phyloP scores from a whole-genome alignment of 1,139 yeast species.

The Debaryomycetaceae sp. region DNA sequence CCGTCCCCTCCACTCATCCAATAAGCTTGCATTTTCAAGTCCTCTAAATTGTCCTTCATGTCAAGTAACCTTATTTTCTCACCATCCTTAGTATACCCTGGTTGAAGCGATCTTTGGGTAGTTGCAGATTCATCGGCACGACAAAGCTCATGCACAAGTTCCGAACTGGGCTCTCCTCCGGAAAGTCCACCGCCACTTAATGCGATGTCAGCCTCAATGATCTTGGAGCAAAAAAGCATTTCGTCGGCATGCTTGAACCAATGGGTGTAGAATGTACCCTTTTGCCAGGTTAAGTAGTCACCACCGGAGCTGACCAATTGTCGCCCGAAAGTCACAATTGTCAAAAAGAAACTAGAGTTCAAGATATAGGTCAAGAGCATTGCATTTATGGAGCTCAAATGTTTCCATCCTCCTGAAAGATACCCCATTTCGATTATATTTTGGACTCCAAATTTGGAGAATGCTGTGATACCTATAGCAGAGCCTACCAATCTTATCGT shows the following conservation, averaged over 20 bases:
- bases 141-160: constrained; percentile 38
- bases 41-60: constrained; percentile 46
- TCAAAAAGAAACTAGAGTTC: constrained; percentile 58
- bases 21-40: constrained; percentile 63
- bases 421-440: constrained; percentile 32
- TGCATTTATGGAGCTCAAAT: constrained; percentile 50
- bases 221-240: constrained; percentile 60
- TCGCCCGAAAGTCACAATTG: constrained; percentile 58
- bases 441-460: constrained; percentile 39
- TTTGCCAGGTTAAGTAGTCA: constrained; percentile 55
- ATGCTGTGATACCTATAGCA: constrained; percentile 32
- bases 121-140: constrained; percentile 25
- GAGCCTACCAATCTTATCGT: constrained; percentile 26
- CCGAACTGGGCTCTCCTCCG: constrained; percentile 34
- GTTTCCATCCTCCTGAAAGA: constrained; percentile 36
- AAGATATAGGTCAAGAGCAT: constrained; percentile 62
- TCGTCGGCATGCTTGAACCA: constrained; percentile 70
- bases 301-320: constrained; percentile 49
- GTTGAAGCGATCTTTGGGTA: constrained; percentile 17
- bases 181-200: constrained; percentile 42
- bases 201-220: constrained; percentile 62
- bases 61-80: constrained; percentile 38
- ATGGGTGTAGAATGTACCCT: constrained; percentile 61
- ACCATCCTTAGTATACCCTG: constrained; percentile 38
- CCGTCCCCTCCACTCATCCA: constrained; percentile 78